These are phyloP conservation scores for Xylaria bambusicola DNA, from an alignment of 495 filamentous ascomycete genomes.

Conservation along the genomic window DNA sequence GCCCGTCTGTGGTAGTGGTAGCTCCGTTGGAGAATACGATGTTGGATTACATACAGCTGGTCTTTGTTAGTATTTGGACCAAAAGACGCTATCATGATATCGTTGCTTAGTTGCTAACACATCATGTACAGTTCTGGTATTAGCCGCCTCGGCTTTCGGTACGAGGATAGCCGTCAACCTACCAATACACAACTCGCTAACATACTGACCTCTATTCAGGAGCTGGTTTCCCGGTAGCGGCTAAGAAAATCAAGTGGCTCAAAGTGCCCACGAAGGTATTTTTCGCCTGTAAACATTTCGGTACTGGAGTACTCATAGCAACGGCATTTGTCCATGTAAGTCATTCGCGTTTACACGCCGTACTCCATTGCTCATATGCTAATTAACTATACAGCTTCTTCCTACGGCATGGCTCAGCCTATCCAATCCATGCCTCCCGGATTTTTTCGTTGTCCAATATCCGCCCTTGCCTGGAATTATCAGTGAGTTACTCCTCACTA, in stretches of 20 bases:
- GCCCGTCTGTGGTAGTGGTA: constrained; percentile 48
- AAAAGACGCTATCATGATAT: not conserved
- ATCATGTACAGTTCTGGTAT: constrained; percentile 38
- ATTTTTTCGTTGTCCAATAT: constrained; percentile 56
- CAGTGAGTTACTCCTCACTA: too few relatives aligned
- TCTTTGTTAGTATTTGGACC: constrained; percentile 44
- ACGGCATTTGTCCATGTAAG: constrained; percentile 65
- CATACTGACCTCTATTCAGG: constrained; percentile 17
- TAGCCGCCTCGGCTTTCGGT: constrained; percentile 42
- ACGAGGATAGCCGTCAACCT: constrained; percentile 20
- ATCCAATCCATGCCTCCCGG: constrained; percentile 59
- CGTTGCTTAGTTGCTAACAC: not conserved
- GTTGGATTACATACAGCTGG: constrained; percentile 49
- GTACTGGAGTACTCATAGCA: constrained; percentile 68
- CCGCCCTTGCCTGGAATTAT: constrained; percentile 62
- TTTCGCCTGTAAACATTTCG: constrained; percentile 64
- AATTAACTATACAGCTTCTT: constrained; percentile 42
- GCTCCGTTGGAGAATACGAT: constrained; percentile 49
- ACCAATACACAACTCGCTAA: constrained; percentile 8
- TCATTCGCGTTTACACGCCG: too few relatives aligned
- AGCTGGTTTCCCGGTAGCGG: constrained; percentile 55
- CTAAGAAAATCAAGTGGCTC: constrained; percentile 56
- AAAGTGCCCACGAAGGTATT: constrained; percentile 55
- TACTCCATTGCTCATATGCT: not conserved
- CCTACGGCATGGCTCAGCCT: constrained; percentile 59